Base-by-base conservation (phyloP, 2,329 filamentous ascomycete genomes). In the Phyllosticta citrichinensis region DNA sequence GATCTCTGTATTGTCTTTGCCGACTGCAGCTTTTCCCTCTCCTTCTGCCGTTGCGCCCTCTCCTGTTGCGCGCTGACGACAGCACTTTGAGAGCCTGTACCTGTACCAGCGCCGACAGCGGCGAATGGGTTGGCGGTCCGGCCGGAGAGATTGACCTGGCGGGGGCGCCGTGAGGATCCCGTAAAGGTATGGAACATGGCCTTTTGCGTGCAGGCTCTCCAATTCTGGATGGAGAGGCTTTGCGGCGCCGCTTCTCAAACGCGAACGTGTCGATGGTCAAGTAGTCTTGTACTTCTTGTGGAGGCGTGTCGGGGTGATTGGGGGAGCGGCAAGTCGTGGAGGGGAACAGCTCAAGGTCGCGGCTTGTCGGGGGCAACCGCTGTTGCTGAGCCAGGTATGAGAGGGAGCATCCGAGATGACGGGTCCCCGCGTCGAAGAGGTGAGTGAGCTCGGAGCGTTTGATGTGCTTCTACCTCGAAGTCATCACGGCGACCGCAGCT, bases 81-180 rank as follows among this genome's bases (percentile, higher is more conserved):
- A 1, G 92, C 87, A 68, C 87, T 87, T 68, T 90, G 89, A 5
- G 88, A 81, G 52, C 58, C 58, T 35, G 47, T 22, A 19, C 85
- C 87, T 1, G 84, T 80, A 17, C 81, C 81, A 62, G 75, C 74
- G 66, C 83, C 83, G 63, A 82, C 73, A 59, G 74, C 75, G 57
- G 81, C 86, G 73, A 94, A 96, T 3, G 91, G 90, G 69, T 96
- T 96, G 57, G 80, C 79, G 65, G 84, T 84, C 67, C 92, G 87
- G 64, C 91, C 94, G 66, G 91, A 94, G 64, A 99, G 86, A 75
- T 97, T 97, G 71, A 97, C 91, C 73, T 97, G 92, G 66, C 94
- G 87, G 64, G 88, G 87, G 66, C 89, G 88, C 69, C 90, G 87
- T 68, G 91, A 89, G 75, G 78, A 89, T 67, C 94, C 94, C 24